These are phyloP conservation scores for Gentiana macrophylla DNA, from an alignment of 257 asterid species.

Conservation along the genomic window DNA sequence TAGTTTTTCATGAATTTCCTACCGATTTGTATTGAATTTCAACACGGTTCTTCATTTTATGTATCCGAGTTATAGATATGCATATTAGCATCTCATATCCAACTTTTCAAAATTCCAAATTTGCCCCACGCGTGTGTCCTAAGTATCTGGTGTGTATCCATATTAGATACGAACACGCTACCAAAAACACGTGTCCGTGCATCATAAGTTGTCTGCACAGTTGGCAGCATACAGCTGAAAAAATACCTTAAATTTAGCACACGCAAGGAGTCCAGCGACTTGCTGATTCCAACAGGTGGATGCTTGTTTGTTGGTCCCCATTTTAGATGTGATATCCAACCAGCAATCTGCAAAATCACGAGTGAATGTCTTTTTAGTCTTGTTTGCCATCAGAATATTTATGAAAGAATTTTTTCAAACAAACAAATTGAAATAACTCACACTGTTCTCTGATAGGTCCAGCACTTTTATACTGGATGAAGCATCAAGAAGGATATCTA, in stretches of 20 bases:
- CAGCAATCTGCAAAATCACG: conserved; percentile 51
- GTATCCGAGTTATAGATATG: too few species aligned
- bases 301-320: conserved; percentile 32
- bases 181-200: too few species aligned
- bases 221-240: conserved; percentile 1
- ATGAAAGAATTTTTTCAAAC: conserved; percentile 6
- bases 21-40: too few species aligned
- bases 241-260: conserved; percentile 73
- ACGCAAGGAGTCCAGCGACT: conserved; percentile 49
- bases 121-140: too few species aligned
- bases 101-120: too few species aligned
- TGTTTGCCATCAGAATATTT: conserved; percentile 6
- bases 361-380: conserved; percentile 8
- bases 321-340: conserved; percentile 60
- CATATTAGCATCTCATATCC: too few species aligned
- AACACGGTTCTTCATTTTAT: too few species aligned
- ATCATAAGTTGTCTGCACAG: background rate
- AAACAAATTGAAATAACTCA: conserved; percentile 26
- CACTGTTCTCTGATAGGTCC: conserved; percentile 89
- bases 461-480: conserved; percentile 48
- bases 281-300: conserved; percentile 29
- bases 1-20: too few species aligned
- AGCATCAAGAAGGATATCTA: conserved; percentile 52
- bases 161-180: too few species aligned
- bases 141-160: too few species aligned